These are phyloP conservation scores for Candida nemodendra DNA, from an alignment of 805 yeast genomes.

Conservation along the genomic window DNA sequence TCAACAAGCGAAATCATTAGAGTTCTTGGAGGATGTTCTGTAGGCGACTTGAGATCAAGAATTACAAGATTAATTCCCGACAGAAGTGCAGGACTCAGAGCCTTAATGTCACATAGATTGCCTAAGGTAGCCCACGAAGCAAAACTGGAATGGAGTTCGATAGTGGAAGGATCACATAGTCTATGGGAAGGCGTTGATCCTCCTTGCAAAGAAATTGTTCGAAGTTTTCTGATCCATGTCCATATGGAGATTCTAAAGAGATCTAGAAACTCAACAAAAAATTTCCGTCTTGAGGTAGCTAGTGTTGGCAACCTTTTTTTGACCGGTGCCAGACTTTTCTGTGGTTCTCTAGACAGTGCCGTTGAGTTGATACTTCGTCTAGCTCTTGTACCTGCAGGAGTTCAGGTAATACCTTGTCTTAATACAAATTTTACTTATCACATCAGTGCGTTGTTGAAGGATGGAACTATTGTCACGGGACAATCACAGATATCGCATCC, in stretches of 20 bases:
- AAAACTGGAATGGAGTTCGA: conserved; percentile 66
- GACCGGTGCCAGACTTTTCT: conserved; percentile 76
- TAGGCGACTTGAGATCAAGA: conserved; percentile 87
- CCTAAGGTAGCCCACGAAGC: conserved; percentile 51
- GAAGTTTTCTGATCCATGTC: conserved; percentile 76
- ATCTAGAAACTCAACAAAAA: conserved; percentile 51
- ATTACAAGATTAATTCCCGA: conserved; percentile 70
- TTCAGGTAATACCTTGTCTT: conserved; percentile 72
- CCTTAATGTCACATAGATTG: conserved; percentile 49
- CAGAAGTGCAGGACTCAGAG: conserved; percentile 36
- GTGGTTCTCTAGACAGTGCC: conserved; percentile 83
- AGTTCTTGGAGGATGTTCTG: conserved; percentile 91
- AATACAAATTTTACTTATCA: conserved; percentile 85
- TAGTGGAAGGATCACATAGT: conserved; percentile 76
- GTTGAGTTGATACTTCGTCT: conserved; percentile 71
- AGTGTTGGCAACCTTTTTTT: conserved; percentile 82
- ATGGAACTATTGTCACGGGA: conserved; percentile 79
- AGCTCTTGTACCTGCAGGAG: conserved; percentile 50
- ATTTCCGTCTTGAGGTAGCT: conserved; percentile 73
- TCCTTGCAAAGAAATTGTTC: conserved; percentile 64
- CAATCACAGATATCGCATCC: conserved; percentile 96
- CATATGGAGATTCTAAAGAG: conserved; percentile 75
- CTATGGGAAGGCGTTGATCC: conserved; percentile 63
- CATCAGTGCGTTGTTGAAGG: conserved; percentile 68
- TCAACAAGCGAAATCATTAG: conserved; percentile 86